Evolutionary conservation across 2,329 filamentous ascomycete species (phyloP).

Genomic region (Tolypocladium amazonense): DNA sequence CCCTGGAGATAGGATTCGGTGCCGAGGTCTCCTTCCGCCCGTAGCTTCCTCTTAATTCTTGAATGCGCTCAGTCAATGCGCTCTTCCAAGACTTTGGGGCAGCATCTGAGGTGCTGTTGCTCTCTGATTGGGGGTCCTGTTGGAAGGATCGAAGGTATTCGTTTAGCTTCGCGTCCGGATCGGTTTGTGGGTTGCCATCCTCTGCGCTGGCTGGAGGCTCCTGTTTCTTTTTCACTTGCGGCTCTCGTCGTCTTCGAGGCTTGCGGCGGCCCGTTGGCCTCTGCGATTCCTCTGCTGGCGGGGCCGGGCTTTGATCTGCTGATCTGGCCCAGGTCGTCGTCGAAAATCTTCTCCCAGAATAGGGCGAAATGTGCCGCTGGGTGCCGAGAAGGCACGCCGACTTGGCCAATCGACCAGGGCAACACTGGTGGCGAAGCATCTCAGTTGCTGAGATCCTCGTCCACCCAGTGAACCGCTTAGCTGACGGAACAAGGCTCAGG

Average conservation of each 20-base stretch:
- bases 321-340: background rate
- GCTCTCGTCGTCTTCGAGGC: background rate
- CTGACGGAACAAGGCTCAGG: background rate
- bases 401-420: conserved; percentile 8
- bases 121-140: background rate
- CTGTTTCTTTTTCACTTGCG: background rate
- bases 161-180: background rate
- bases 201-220: background rate
- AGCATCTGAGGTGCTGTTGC: background rate
- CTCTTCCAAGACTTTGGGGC: background rate
- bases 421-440: conserved; percentile 19
- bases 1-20: background rate
- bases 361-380: background rate
- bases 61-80: background rate
- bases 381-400: background rate
- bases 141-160: background rate
- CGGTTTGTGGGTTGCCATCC: background rate
- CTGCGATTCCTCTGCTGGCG: background rate
- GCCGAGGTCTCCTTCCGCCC: background rate
- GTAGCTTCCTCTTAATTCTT: background rate
- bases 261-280: background rate
- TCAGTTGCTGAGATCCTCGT: conserved; percentile 3
- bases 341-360: background rate
- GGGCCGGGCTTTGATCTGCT: background rate
- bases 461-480: background rate